Base-by-base conservation (phyloP, 108 stramenopile species). In the Nitzschia sp. region DNA sequence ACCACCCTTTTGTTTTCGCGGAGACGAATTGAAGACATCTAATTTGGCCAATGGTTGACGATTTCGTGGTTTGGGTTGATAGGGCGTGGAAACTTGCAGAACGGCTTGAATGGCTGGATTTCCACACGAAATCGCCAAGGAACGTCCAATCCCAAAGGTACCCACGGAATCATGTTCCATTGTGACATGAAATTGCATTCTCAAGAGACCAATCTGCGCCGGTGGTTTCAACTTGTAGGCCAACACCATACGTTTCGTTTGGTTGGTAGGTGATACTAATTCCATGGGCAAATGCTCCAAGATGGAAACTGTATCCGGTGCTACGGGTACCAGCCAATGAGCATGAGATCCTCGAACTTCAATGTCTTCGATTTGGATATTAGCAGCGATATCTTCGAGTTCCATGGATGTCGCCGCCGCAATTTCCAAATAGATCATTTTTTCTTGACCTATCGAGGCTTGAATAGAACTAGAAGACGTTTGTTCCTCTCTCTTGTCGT, bases 81-180 rank as follows among this genome's bases (percentile, higher is more conserved):
- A 81, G 15, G 71, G 72, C 6, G 80, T 25, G 28, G 64, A 62
- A 27, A 66, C 72, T 58, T 81, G 72, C 8, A 81, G n/a, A 1
- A 81, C 33, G 13, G 66, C 76, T 26, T 54, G 61, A 61, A 74
- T 66, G 36, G 66, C 76, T n/a, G 72, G 66, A 69, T 81, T 64
- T 2, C 80, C 80, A 17, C 38, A 64, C 13, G 71, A 64, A 11
- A 81, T 47, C 28, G 30, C 31, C 34, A 81, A 59, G 35, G 56
- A 69, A 38, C 76, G 42, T 3, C 31, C 46, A 64, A 81, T 81
- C 13, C 59, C 27, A 35, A 74, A 74, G 15, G 48, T 54, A n/a
- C n/a, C n/a, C n/a, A n/a, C n/a, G 6, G 53, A 54, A 6, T 54
- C 53, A 4, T 5, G 8, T 30, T 58, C 57, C 11, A 58, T 30